These are phyloP conservation scores for Barnettozyma wickerhamii DNA, from an alignment of 805 yeast genomes.

Conservation along the genomic window DNA sequence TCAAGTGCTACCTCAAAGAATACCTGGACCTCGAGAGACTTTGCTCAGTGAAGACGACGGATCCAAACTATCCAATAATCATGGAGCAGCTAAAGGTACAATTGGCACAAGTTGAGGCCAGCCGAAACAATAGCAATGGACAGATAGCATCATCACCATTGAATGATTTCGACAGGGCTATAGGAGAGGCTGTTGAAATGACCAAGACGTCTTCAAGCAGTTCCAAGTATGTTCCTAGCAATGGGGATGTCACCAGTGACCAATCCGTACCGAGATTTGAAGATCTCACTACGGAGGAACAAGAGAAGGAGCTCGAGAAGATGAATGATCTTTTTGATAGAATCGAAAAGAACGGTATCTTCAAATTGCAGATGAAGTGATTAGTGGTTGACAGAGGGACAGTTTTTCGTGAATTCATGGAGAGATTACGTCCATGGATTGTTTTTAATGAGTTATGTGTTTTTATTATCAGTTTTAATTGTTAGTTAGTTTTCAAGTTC, in stretches of 20 bases:
- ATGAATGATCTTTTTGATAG: slow-evolving; percentile 22
- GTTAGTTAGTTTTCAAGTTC: too few species aligned
- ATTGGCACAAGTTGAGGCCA: background rate
- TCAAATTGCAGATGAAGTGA: slow-evolving; percentile 24
- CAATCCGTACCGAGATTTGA: slow-evolving; percentile 20
- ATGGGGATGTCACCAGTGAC: slow-evolving; percentile 3
- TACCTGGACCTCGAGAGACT: slow-evolving; percentile 13
- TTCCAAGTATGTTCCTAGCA: slow-evolving; percentile 6
- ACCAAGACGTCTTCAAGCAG: background rate
- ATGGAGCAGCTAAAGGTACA: slow-evolving; percentile 1
- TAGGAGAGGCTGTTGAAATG: slow-evolving; percentile 1
- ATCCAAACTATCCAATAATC: slow-evolving; percentile 15
- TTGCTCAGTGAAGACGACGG: slow-evolving; percentile 5
- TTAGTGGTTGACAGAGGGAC: slow-evolving; percentile 1
- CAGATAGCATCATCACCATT: background rate
- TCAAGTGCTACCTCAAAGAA: slow-evolving; percentile 13
- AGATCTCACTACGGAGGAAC: slow-evolving; percentile 23
- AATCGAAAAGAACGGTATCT: slow-evolving; percentile 25
- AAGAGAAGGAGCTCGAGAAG: slow-evolving; percentile 24
- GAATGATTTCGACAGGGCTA: background rate
- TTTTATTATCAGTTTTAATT: too few species aligned
- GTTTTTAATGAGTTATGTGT: too few species aligned
- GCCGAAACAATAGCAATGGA: background rate
- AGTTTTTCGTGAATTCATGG: too few species aligned
- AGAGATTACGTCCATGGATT: background rate